These are phyloP conservation scores for Pyrus hybrid DNA, from an alignment of 331 rosid genomes.

Conservation along the genomic window DNA sequence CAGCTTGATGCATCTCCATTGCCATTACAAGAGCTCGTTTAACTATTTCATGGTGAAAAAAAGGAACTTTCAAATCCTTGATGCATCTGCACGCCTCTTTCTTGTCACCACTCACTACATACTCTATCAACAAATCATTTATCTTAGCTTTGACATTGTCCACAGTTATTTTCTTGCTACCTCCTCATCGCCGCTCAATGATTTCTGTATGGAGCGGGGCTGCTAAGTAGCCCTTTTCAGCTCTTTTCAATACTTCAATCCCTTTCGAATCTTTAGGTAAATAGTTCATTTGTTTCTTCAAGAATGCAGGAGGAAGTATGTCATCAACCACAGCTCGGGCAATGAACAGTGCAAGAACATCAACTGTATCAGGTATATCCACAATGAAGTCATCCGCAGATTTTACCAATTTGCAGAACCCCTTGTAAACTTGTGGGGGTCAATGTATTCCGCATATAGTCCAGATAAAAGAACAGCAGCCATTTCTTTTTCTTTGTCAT, in stretches of 20 bases:
- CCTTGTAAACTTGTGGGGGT: slow-evolving; percentile 57
- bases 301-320: slow-evolving; percentile 70
- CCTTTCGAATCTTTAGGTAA: slow-evolving; percentile 47
- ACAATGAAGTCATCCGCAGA: slow-evolving; percentile 66
- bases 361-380: slow-evolving; percentile 61
- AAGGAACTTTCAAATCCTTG: slow-evolving; percentile 62
- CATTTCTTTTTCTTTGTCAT: slow-evolving; percentile 76
- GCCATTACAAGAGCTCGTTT: slow-evolving; percentile 66
- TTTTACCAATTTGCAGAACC: slow-evolving; percentile 54
- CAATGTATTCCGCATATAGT: slow-evolving; percentile 46
- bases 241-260: slow-evolving; percentile 44
- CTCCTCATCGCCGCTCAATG: slow-evolving; percentile 59
- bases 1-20: slow-evolving; percentile 61
- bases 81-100: slow-evolving; percentile 68
- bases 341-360: slow-evolving; percentile 60
- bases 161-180: slow-evolving; percentile 56
- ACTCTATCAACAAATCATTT: slow-evolving; percentile 49
- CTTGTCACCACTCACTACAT: slow-evolving; percentile 56
- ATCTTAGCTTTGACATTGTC: slow-evolving; percentile 62
- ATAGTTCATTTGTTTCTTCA: slow-evolving; percentile 39
- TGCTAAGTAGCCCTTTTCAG: slow-evolving; percentile 57
- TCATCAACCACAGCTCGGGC: slow-evolving; percentile 76
- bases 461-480: slow-evolving; percentile 61
- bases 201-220: slow-evolving; percentile 64
- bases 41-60: slow-evolving; percentile 63